These are phyloP conservation scores for Phytophthora citrophthora DNA, from an alignment of 352 stramenopile species.

Conservation along the genomic window DNA sequence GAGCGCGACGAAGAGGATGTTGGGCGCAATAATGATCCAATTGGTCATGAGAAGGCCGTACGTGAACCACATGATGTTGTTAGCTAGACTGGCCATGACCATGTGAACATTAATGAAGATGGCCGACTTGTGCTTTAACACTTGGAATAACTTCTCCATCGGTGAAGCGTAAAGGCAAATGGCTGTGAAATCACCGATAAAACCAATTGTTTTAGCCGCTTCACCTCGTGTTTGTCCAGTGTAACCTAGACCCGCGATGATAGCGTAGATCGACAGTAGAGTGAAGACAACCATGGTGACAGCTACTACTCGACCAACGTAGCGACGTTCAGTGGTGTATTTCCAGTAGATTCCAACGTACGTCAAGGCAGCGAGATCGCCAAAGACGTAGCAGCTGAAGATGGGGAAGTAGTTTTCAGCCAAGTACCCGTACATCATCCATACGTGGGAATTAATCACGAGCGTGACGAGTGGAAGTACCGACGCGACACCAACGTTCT, in stretches of 20 bases:
- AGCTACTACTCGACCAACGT: slow-evolving; percentile 29
- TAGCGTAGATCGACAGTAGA: slow-evolving; percentile 42
- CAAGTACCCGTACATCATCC: slow-evolving; percentile 59
- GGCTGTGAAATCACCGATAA: slow-evolving; percentile 30
- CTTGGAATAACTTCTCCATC: slow-evolving; percentile 50
- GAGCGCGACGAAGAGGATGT: slow-evolving; percentile 34
- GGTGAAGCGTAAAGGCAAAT: slow-evolving; percentile 45
- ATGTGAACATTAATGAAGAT: slow-evolving; percentile 52
- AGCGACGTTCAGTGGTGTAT: slow-evolving; percentile 36
- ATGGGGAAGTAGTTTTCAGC: slow-evolving; percentile 49
- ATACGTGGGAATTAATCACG: slow-evolving; percentile 40
- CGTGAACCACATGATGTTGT: slow-evolving; percentile 54
- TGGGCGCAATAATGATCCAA: slow-evolving; percentile 39
- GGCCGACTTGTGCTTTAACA: slow-evolving; percentile 49
- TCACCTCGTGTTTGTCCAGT: slow-evolving; percentile 35
- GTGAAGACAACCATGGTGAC: slow-evolving; percentile 13
- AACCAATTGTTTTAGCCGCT: slow-evolving; percentile 31
- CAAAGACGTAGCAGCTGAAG: slow-evolving; percentile 42
- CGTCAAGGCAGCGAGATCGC: slow-evolving; percentile 28
- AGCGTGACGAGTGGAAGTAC: slow-evolving; percentile 47
- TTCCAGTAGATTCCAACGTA: slow-evolving; percentile 60
- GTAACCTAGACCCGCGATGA: slow-evolving; percentile 33
- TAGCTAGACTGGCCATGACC: slow-evolving; percentile 46
- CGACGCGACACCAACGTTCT: slow-evolving; percentile 42
- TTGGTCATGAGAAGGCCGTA: slow-evolving; percentile 41